Evolutionary conservation across 163 green algal genomes (phyloP), one percentile per base, ranked within the genome.

Genomic region (Scenedesmus sp.): DNA sequence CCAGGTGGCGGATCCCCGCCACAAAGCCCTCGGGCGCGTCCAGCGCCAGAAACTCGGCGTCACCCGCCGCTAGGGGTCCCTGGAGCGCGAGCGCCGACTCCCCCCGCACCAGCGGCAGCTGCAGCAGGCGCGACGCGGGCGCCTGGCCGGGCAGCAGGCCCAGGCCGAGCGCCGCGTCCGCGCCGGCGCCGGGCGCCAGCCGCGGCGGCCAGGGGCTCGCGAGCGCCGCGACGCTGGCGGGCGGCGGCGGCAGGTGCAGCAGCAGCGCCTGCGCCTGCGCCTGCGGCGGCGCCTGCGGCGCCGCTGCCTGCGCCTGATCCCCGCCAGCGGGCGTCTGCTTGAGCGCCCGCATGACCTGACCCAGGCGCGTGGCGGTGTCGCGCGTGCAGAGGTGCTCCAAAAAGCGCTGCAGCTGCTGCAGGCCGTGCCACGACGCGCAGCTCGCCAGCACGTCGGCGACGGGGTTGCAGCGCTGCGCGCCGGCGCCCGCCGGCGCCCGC

Each of bases 371-470:
- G 14, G 33, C 31, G 54, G 9, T 47, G 64, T 34, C 6, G 28
- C 48, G 36, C 9, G 2, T 33, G 48, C 66, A 29, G 13, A n/a
- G 42, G 20, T 63, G 50, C n/a, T 22, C 17, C 3, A 63, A 0
- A 13, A 39, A 63, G 26, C 29, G 48, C 31, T 51, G 26, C 66
- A 75, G 31, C n/a, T 64, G 66, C 18, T 53, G 47, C 47, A 39
- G 3, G 33, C 66, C 48, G 2, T 18, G 18, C 15, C 33, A 24
- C 14, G 1, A 4, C n/a, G n/a, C 24, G 6, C 66, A 39, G 18
- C 15, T 7, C 20, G 29, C 20, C 17, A 75, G 29, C 13, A 75
- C 44, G 33, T 75, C 66, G 33, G 66, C 66, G 3, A 75, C 66
- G 29, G 66, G 66, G 48, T 75, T 75, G 18, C 22, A 39, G 9